A percentile compares a stretch with the other conserved stretches of the same genome.
Conservation (phyloP, 371 early-diverging fungal species). For the Apophysomyces sp. region DNA sequence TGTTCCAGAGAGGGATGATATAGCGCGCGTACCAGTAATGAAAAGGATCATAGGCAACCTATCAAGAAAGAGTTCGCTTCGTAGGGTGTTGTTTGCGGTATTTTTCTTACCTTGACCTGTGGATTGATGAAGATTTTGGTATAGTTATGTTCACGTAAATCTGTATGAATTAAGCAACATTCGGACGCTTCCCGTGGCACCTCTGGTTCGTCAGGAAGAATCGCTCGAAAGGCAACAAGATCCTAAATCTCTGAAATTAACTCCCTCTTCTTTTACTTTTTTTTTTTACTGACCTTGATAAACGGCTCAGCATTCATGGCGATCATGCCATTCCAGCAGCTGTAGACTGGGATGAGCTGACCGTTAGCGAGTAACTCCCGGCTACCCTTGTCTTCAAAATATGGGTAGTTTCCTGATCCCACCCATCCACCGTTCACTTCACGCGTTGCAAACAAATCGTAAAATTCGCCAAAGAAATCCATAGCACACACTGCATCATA, state of each 20-base stretch:
- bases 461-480: slow-evolving; percentile 28
- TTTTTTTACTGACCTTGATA: background rate
- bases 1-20: slow-evolving; percentile 13
- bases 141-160: slow-evolving; percentile 15
- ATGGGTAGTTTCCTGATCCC: slow-evolving; percentile 25
- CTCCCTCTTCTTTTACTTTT: background rate
- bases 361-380: slow-evolving; percentile 6
- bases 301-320: slow-evolving; percentile 16
- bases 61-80: background rate
- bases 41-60: slow-evolving; percentile 24
- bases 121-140: slow-evolving; percentile 21
- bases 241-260: background rate
- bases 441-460: slow-evolving; percentile 30
- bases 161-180: slow-evolving; percentile 25
- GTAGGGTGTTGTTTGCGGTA: background rate
- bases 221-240: slow-evolving; percentile 12
- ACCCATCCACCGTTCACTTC: slow-evolving; percentile 21
- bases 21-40: slow-evolving; percentile 26
- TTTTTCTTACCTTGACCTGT: slow-evolving; percentile 17
- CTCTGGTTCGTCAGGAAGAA: slow-evolving; percentile 16
- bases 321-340: slow-evolving; percentile 36
- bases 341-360: slow-evolving; percentile 24
- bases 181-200: slow-evolving; percentile 23
- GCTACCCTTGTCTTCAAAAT: slow-evolving; percentile 17
- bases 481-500: slow-evolving; percentile 31